Evolutionary conservation across 352 stramenopile genomes (phyloP), one percentile per base, ranked within the genome.

Genomic region (Phytophthora agathidicida): DNA sequence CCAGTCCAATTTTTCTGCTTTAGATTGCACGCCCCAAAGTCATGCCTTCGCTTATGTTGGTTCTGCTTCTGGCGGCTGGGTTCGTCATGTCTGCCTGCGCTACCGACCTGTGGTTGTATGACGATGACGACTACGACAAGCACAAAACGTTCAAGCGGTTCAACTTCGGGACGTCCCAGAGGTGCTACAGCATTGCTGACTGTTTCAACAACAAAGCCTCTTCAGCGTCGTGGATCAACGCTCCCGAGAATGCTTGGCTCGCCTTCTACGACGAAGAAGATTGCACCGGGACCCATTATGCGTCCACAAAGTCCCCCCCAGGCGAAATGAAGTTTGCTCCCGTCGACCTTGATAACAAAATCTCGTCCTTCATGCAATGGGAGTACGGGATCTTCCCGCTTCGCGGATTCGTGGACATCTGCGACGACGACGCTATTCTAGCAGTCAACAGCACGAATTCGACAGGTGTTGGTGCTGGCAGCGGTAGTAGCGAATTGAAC

Each of bases 291-390:
- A 33, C 10, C 6, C 30, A 66, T 17, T 57, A 55, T 11, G 30
- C 33, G 13, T 66, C 55, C 1, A 51, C 1, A 2, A 23, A 13
- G 10, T 60, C 42, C 1, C 46, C 53, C 8, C 44, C 37, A 3
- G 56, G 47, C 7, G 23, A 60, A 26, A 62, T 59, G 24, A 56
- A 73, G 38, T 67, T 73, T 27, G 47, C 38, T 11, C 14, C 27
- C 2, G 43, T 62, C 27, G 30, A 20, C 1, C 42, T 76, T 7
- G 38, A 57, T 33, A 68, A 70, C 16, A 58, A 60, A 28, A 50
- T 76, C 0, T 73, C 67, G 17, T 76, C 67, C 9, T 73, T 76
- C 49, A 73, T 70, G 62, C 33, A 68, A 3, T 71, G 50, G 54
- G 54, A 68, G 28, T 62, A 58, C 44, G 10, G 28, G 0, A 48